Percentiles rank a stretch among this genome's conserved stretches.
phyloP scores from a whole-genome alignment of 352 stramenopile species.

The Halophytophthora polymorphica region DNA sequence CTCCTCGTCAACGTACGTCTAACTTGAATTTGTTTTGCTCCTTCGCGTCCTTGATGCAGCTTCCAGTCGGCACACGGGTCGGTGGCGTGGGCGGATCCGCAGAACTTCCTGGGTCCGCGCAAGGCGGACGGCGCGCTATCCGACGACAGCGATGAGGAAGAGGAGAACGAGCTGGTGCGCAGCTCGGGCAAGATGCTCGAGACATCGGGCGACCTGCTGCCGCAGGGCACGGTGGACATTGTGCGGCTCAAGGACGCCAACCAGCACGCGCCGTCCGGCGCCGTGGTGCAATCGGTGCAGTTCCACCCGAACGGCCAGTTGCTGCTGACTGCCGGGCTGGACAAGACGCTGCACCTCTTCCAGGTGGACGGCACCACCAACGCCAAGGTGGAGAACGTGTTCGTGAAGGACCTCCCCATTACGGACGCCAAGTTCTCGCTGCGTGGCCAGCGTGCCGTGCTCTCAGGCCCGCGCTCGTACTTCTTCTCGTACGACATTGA shows the following conservation, averaged over 20 bases:
- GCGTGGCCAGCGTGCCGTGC: conserved; percentile 79
- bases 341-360: conserved; percentile 93
- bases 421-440: conserved; percentile 81
- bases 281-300: conserved; percentile 84
- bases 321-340: conserved; percentile 86
- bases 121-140: conserved; percentile 9
- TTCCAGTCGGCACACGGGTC: conserved; percentile 55
- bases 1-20: not conserved
- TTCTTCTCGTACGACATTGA: conserved; percentile 97
- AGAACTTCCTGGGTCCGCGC: conserved; percentile 55
- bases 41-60: conserved; percentile 21
- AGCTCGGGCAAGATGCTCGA: conserved; percentile 62
- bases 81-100: conserved; percentile 68
- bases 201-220: conserved; percentile 42
- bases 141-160: conserved; percentile 62
- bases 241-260: conserved; percentile 90
- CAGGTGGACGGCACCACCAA: conserved; percentile 90
- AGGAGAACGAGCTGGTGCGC: conserved; percentile 46
- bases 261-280: conserved; percentile 79
- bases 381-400: conserved; percentile 86
- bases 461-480: conserved; percentile 92
- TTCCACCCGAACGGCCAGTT: conserved; percentile 90
- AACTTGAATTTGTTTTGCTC: too few relatives aligned
- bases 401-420: conserved; percentile 90
- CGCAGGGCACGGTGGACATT: conserved; percentile 63